Conservation (phyloP, 2,329 filamentous ascomycete species). For the Sporothrix brasiliensis region DNA sequence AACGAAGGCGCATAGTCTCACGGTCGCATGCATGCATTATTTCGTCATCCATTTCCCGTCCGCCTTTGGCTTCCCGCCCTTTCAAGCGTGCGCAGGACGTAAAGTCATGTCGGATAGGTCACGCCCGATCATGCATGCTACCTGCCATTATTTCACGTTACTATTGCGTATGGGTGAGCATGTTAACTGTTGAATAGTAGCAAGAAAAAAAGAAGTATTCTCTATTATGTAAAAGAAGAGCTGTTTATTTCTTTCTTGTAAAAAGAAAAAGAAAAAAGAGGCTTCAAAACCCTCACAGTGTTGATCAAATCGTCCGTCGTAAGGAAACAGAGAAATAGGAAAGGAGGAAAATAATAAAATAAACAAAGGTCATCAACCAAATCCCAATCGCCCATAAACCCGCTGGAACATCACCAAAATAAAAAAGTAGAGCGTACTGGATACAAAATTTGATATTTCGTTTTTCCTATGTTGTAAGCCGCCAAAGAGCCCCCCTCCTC, state of each 20-base stretch:
- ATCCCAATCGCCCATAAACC: neutral
- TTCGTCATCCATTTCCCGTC: conserved; percentile 18
- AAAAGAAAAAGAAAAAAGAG: conserved; percentile 16
- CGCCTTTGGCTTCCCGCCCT: conserved; percentile 2
- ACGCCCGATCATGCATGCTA: no score
- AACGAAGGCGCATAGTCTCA: conserved; percentile 4
- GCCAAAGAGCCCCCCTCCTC: neutral
- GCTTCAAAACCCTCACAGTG: conserved; percentile 9
- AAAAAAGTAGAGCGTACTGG: conserved; percentile 1
- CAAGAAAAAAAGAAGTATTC: neutral
- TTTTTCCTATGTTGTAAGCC: neutral
- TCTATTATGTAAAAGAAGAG: neutral
- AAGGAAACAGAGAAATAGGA: neutral
- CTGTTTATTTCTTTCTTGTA: neutral
- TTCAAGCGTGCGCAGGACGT: neutral
- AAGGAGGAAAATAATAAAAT: neutral
- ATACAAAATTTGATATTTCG: neutral
- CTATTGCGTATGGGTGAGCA: neutral
- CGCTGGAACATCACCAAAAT: conserved; percentile 1
- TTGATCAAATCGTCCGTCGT: neutral
- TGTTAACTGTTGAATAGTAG: neutral
- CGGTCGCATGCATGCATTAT: conserved; percentile 5
- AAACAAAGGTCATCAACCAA: neutral
- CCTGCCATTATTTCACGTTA: no score
- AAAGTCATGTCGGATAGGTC: neutral